Evolutionary conservation across 2,329 filamentous ascomycete genomes (phyloP).

Genomic region (Penicillium sp.): DNA sequence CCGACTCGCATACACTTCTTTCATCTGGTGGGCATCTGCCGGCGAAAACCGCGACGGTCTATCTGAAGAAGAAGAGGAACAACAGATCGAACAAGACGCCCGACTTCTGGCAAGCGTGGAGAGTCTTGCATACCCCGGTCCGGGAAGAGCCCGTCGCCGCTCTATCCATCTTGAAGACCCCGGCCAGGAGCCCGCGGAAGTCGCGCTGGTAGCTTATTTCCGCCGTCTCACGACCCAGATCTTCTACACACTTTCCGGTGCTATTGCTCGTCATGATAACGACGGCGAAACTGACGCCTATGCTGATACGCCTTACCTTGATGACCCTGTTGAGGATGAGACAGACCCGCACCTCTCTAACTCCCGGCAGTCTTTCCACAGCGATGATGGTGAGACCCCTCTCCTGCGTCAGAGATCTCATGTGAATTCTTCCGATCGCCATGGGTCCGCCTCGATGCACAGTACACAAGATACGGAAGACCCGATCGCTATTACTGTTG

Average conservation of each 20-base stretch:
- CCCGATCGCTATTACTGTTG: constrained; percentile 40
- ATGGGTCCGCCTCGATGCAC: not conserved
- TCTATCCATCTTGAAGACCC: constrained; percentile 29
- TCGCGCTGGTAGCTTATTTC: constrained; percentile 53
- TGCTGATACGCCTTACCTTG: constrained; percentile 20
- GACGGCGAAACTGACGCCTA: constrained; percentile 24
- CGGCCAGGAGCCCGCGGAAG: constrained; percentile 43
- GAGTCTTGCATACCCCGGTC: constrained; percentile 29
- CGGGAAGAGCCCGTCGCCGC: constrained; percentile 26
- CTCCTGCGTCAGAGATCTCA: constrained; percentile 24
- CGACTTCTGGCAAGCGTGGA: constrained; percentile 41
- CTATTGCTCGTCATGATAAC: constrained; percentile 44
- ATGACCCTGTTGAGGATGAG: constrained; percentile 26
- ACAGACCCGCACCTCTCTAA: constrained; percentile 23
- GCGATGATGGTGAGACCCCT: constrained; percentile 29
- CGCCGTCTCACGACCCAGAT: constrained; percentile 49
- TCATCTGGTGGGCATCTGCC: constrained; percentile 69
- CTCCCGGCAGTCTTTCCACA: constrained; percentile 25
- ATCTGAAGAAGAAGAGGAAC: constrained; percentile 55
- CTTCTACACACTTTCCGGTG: constrained; percentile 46
- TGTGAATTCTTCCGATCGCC: constrained; percentile 3
- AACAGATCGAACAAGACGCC: constrained; percentile 45
- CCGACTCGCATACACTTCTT: constrained; percentile 60
- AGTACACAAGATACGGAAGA: constrained; percentile 16
- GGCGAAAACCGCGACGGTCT: constrained; percentile 59